A percentile compares a stretch with the other conserved stretches of the same genome.
Evolutionary conservation across 2,329 filamentous ascomycete genomes (phyloP).

Genomic region (Cordyceps farinosa): DNA sequence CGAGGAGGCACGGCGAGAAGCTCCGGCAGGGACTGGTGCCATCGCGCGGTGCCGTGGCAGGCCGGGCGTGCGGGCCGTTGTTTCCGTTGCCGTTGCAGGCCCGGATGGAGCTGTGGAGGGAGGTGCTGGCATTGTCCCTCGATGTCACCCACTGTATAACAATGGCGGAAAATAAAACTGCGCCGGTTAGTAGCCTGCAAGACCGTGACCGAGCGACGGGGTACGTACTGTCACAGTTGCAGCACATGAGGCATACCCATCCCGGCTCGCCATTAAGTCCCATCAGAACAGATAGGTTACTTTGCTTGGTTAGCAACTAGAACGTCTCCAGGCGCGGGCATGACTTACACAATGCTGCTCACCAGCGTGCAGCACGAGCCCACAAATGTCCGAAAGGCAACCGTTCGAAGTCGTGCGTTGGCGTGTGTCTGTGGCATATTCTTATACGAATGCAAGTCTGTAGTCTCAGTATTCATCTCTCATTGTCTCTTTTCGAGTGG

Average conservation of each 20-base stretch:
- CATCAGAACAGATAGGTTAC: slow-evolving; percentile 58
- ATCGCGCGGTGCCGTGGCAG: neutral
- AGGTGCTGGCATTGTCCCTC: slow-evolving; percentile 39
- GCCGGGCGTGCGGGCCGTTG: neutral
- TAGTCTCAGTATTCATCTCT: neutral
- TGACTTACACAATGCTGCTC: slow-evolving; percentile 53
- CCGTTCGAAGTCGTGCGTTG: slow-evolving; percentile 44
- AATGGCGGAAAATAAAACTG: slow-evolving; percentile 57
- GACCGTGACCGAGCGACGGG: neutral
- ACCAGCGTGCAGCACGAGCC: slow-evolving; percentile 55
- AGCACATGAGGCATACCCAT: slow-evolving; percentile 64
- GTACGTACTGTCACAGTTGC: slow-evolving; percentile 57
- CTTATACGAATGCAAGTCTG: slow-evolving; percentile 54
- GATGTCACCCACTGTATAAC: slow-evolving; percentile 61
- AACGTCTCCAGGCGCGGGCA: neutral
- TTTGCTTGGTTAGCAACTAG: slow-evolving; percentile 25
- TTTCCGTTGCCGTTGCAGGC: slow-evolving; percentile 14
- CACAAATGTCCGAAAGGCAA: slow-evolving; percentile 57
- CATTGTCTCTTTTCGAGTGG: neutral
- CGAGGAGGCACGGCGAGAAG: slow-evolving; percentile 1
- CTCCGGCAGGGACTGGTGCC: neutral
- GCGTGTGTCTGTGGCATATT: slow-evolving; percentile 39
- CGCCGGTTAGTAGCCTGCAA: neutral
- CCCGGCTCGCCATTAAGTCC: slow-evolving; percentile 57
- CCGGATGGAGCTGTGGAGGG: slow-evolving; percentile 22